Conservation (phyloP, 371 early-diverging fungal species). For the Mucor velutinosus region DNA sequence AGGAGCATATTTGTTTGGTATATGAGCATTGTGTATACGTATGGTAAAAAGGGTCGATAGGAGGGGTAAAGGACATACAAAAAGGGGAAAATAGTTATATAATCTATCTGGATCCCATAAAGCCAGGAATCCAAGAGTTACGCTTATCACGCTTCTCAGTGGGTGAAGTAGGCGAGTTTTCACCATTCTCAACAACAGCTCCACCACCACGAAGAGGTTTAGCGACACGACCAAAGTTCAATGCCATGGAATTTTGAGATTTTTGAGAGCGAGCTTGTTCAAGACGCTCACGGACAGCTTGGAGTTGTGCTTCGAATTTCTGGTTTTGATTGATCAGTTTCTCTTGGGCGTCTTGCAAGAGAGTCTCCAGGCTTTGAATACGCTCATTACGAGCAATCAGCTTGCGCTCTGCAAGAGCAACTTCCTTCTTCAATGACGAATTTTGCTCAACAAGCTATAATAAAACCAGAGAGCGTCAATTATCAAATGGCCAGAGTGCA, state of each 20-base stretch:
- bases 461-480: not conserved
- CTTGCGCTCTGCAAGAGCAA: constrained; percentile 89
- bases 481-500: not conserved
- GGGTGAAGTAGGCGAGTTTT: constrained; percentile 23
- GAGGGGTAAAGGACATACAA: not conserved
- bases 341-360: constrained; percentile 80
- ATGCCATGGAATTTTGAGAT: constrained; percentile 49
- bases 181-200: constrained; percentile 18
- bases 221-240: constrained; percentile 84
- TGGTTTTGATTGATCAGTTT: constrained; percentile 80
- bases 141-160: constrained; percentile 30
- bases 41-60: not conserved
- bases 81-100: not conserved
- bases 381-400: constrained; percentile 90
- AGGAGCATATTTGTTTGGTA: not conserved
- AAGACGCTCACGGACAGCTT: constrained; percentile 73
- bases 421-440: constrained; percentile 90
- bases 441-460: constrained; percentile 90
- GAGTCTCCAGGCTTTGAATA: constrained; percentile 85
- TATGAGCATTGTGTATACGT: constrained; percentile 3
- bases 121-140: constrained; percentile 45
- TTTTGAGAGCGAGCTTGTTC: constrained; percentile 69
- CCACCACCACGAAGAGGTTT: constrained; percentile 94
- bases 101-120: constrained; percentile 41
- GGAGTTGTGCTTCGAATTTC: constrained; percentile 81